These are phyloP conservation scores for Suillus occidentalis DNA, from an alignment of 768 basidiomycete species.

Conservation along the genomic window DNA sequence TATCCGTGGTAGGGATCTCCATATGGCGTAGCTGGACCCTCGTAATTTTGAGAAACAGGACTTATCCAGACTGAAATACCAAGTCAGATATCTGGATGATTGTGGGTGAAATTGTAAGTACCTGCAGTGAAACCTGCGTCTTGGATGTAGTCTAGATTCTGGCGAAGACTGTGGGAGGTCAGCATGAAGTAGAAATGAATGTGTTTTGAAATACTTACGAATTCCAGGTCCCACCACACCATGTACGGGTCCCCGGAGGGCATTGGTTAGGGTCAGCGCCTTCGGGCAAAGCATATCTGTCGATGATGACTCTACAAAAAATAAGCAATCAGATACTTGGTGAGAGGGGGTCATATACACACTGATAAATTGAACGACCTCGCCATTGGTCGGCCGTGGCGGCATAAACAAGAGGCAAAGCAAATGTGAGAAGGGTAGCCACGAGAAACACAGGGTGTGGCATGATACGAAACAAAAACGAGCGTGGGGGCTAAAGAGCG, in stretches of 20 bases:
- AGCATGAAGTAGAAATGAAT: neutral
- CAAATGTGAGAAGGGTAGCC: slow-evolving; percentile 26
- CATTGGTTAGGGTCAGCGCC: slow-evolving; percentile 55
- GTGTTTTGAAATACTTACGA: slow-evolving; percentile 35
- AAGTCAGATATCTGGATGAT: slow-evolving; percentile 3
- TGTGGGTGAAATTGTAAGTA: slow-evolving; percentile 26
- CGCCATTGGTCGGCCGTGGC: slow-evolving; percentile 77
- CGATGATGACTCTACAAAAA: slow-evolving; percentile 57
- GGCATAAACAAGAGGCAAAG: slow-evolving; percentile 38
- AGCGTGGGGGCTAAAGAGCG: slow-evolving; percentile 12
- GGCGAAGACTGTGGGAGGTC: slow-evolving; percentile 45
- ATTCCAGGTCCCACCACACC: slow-evolving; percentile 89
- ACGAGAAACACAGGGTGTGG: slow-evolving; percentile 14
- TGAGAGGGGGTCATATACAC: slow-evolving; percentile 18
- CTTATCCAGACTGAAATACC: slow-evolving; percentile 70
- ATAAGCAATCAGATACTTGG: neutral
- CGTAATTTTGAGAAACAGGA: slow-evolving; percentile 76
- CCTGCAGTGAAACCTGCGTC: slow-evolving; percentile 80
- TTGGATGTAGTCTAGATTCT: slow-evolving; percentile 85
- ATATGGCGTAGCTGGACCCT: slow-evolving; percentile 68
- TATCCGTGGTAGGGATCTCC: slow-evolving; percentile 88
- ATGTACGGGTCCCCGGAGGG: slow-evolving; percentile 59
- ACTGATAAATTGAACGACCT: slow-evolving; percentile 81
- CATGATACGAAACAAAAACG: slow-evolving; percentile 11
- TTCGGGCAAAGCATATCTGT: slow-evolving; percentile 70